phyloP scores from a whole-genome alignment of 1,284 basidiomycete genomes.

The Naganishia albida region DNA sequence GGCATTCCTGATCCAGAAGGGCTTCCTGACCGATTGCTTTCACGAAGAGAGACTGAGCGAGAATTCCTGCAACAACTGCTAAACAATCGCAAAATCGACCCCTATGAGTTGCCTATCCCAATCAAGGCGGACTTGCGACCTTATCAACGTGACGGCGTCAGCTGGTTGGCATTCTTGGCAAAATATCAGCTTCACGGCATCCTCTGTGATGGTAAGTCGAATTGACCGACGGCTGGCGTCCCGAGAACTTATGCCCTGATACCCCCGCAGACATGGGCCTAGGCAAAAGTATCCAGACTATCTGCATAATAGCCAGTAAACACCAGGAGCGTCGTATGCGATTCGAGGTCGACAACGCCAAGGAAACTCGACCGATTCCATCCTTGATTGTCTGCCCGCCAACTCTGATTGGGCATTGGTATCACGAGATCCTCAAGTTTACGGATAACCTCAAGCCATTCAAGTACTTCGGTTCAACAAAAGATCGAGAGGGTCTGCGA shows the following conservation, averaged over 20 bases:
- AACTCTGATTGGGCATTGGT: conserved; percentile 97
- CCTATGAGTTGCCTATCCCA: conserved; percentile 80
- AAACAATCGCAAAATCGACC: conserved; percentile 90
- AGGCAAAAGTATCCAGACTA: conserved; percentile 97
- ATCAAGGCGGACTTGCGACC: conserved; percentile 94
- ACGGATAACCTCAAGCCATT: conserved; percentile 80
- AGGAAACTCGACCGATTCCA: conserved; percentile 82
- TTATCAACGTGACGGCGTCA: conserved; percentile 98
- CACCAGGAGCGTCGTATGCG: conserved; percentile 80
- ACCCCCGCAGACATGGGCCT: conserved; percentile 84
- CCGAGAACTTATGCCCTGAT: neutral
- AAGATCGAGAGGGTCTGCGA: conserved; percentile 74
- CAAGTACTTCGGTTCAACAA: conserved; percentile 86
- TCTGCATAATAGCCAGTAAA: conserved; percentile 94
- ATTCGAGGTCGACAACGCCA: conserved; percentile 67
- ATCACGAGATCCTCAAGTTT: conserved; percentile 95
- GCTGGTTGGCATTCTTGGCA: conserved; percentile 97
- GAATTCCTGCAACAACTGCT: conserved; percentile 91
- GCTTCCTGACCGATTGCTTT: conserved; percentile 86
- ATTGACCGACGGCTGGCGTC: neutral
- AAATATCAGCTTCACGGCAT: conserved; percentile 97
- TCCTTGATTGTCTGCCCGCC: conserved; percentile 96
- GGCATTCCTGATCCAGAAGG: conserved; percentile 92
- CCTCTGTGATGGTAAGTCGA: conserved; percentile 85
- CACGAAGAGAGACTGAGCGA: conserved; percentile 81